phyloP scores from a whole-genome alignment of 495 filamentous ascomycete species.

The Penicillium roqueforti region DNA sequence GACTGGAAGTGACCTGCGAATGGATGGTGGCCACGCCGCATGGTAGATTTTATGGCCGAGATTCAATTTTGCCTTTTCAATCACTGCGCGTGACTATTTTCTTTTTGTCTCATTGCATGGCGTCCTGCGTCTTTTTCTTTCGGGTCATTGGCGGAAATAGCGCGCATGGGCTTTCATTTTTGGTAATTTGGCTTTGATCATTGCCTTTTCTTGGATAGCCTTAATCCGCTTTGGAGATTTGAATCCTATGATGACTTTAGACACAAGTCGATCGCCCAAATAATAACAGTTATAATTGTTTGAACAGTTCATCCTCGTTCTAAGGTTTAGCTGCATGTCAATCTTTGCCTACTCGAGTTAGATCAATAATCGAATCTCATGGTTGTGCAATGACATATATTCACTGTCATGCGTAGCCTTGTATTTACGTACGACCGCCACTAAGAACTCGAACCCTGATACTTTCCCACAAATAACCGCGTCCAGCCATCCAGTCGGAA shows the following conservation, averaged over 20 bases:
- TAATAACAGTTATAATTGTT: background rate
- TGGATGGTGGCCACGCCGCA: conserved; percentile 77
- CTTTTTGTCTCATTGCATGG: conserved; percentile 24
- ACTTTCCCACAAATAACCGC: background rate
- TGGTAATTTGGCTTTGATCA: background rate
- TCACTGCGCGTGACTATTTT: conserved; percentile 6
- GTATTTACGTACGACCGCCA: background rate
- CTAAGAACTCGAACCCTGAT: background rate
- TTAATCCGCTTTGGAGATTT: background rate
- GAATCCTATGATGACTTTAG: conserved; percentile 15
- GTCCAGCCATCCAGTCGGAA: conserved; percentile 2
- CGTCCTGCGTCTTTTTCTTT: conserved; percentile 8
- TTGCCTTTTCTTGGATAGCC: background rate
- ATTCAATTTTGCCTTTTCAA: conserved; percentile 1
- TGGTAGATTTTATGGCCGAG: conserved; percentile 51
- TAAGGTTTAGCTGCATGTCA: conserved; percentile 16
- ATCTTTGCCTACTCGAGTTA: conserved; percentile 19
- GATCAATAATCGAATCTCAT: conserved; percentile 11
- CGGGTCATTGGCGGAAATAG: background rate
- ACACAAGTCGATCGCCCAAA: conserved; percentile 21
- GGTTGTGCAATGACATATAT: background rate
- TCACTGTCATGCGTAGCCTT: background rate
- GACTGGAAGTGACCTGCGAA: conserved; percentile 74
- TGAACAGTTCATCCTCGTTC: background rate
- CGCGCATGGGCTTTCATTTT: conserved; percentile 7